Conservation (phyloP, 2,329 filamentous ascomycete species). For the Xylariaceae sp. region DNA sequence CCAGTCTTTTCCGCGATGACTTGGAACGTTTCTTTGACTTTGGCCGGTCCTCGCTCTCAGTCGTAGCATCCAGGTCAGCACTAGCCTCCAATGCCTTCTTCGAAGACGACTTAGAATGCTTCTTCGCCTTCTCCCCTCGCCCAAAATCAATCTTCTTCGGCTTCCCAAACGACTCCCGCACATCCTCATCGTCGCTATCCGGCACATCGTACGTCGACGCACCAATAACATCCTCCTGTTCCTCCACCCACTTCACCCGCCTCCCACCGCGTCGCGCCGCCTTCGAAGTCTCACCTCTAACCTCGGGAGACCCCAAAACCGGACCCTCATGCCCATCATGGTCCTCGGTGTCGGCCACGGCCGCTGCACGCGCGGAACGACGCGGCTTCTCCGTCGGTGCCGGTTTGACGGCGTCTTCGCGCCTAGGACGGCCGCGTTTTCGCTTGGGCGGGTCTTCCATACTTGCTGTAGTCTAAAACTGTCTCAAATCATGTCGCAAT, state of each 20-base stretch:
- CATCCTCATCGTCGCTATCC: conserved; percentile 18
- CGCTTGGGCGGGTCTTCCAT: conserved; percentile 23
- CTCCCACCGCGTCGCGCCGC: conserved; percentile 10
- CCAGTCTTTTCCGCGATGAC: too few species aligned
- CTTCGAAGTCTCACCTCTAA: conserved; percentile 21
- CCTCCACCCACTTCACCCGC: conserved; percentile 2
- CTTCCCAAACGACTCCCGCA: conserved; percentile 17
- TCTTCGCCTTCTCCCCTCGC: conserved; percentile 5
- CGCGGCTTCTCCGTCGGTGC: conserved; percentile 12
- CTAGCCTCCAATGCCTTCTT: conserved; percentile 28
- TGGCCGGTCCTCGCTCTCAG: background rate
- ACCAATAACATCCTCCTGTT: conserved; percentile 9
- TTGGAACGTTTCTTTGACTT: conserved; percentile 11
- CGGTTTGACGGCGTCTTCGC: conserved; percentile 23
- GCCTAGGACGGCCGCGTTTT: conserved; percentile 25
- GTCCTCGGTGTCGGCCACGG: background rate
- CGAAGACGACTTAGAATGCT: background rate
- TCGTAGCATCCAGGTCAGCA: conserved; percentile 21
- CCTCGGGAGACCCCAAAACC: conserved; percentile 25
- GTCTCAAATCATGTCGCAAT: conserved; percentile 4
- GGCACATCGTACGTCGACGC: conserved; percentile 22
- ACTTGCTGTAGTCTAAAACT: background rate
- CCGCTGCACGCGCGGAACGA: background rate
- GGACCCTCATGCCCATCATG: conserved; percentile 19
- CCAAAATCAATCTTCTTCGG: conserved; percentile 25